Base-by-base conservation (phyloP, 2,329 filamentous ascomycete genomes). In the Neopestalotiopsis clavispora region DNA sequence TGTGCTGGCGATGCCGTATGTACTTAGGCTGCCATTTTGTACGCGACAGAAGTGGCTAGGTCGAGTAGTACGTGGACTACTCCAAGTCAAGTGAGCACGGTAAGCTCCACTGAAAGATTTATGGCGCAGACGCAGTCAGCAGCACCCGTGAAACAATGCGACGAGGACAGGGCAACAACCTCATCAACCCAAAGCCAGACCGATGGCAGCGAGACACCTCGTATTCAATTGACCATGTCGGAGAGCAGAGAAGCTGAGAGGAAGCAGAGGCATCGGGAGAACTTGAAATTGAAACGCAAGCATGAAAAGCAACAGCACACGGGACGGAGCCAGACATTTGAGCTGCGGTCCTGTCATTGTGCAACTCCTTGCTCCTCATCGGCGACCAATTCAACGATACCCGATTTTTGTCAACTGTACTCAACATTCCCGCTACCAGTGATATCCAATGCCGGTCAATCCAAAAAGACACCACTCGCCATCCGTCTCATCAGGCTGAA, bases 401-500 rank as follows among this genome's bases (percentile, higher is more conserved):
- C 34, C 34, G 34, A 10, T 10, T 10, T 49, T 38, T 64, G 61
- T 32, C 10, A 64, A 12, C 40, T 64, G 1, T 64, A 64, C 17
- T 34, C n/a, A 38, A 9, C 7, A 49, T 9, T 64, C 13, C 61
- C 61, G 34, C 42, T 64, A 9, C 32, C 30, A 17, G 30, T 14
- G 38, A 38, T 38, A 7, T 14, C 38, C n/a, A 38, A n/a, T 17
- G 45, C 45, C 17, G 45, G 28, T 20, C 38, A 6, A 6, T 13
- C 42, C 7, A 64, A 64, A 12, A 28, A 17, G 13, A 23, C 17
- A 20, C 12, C 38, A 64, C 20, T 20, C n/a, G 23, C 40, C 9
- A 28, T 64, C 42, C 61, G 61, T 49, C 40, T 64, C 32, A 64
- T 64, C 61, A 64, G 38, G 38, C 20, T 64, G 9, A 49, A 64